Conservation (phyloP, 2,329 filamentous ascomycete genomes). For the Stachybotrys chartarum region DNA sequence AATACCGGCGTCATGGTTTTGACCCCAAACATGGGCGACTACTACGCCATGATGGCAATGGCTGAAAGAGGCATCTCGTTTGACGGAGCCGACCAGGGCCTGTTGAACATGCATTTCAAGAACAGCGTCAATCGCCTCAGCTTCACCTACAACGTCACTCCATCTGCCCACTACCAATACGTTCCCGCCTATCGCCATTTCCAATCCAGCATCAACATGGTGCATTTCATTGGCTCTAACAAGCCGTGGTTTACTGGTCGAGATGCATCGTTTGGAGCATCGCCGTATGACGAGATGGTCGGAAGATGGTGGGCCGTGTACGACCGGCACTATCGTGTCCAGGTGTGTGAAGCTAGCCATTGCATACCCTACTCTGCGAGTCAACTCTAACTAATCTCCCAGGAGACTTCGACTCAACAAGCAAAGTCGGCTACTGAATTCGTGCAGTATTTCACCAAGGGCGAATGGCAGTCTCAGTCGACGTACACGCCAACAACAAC, state of each 20-base stretch:
- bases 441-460: slow-evolving; percentile 47
- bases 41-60: slow-evolving; percentile 76
- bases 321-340: slow-evolving; percentile 68
- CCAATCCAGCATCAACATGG: slow-evolving; percentile 78
- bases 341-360: slow-evolving; percentile 29
- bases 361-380: neutral
- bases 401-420: slow-evolving; percentile 11
- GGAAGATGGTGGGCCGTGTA: slow-evolving; percentile 93
- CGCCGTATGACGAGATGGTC: slow-evolving; percentile 75
- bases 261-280: slow-evolving; percentile 42
- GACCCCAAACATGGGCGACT: slow-evolving; percentile 78
- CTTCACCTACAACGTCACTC: slow-evolving; percentile 96
- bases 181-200: slow-evolving; percentile 91
- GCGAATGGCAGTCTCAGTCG: slow-evolving; percentile 36
- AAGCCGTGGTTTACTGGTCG: slow-evolving; percentile 81
- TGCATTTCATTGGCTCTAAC: slow-evolving; percentile 87
- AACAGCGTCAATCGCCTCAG: slow-evolving; percentile 77
- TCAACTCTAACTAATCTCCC: neutral
- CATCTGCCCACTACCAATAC: slow-evolving; percentile 95
- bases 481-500: slow-evolving; percentile 7
- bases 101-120: slow-evolving; percentile 91
- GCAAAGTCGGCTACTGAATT: slow-evolving; percentile 22
- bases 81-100: slow-evolving; percentile 91
- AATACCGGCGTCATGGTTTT: slow-evolving; percentile 97
- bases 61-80: slow-evolving; percentile 86